These are phyloP conservation scores for Parsonsia alboflavescens DNA, from an alignment of 257 asterid species.

Conservation along the genomic window DNA sequence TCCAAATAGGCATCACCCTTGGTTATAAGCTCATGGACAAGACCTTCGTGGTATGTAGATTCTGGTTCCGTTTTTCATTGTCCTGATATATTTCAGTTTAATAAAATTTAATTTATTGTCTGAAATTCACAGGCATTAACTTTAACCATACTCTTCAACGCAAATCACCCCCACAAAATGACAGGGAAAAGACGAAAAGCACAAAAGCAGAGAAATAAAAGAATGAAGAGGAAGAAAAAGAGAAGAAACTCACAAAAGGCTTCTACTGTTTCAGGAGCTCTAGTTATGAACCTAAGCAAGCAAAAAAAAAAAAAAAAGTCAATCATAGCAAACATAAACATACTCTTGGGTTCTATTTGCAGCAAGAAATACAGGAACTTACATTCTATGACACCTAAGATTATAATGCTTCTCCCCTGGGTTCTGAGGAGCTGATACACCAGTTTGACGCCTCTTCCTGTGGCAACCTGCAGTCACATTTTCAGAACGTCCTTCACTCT, in stretches of 20 bases:
- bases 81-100: too few relatives aligned
- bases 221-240: neutral
- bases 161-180: too few relatives aligned
- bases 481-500: constrained; percentile 62
- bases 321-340: neutral
- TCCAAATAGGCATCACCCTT: too few relatives aligned
- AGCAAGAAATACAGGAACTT: constrained; percentile 24
- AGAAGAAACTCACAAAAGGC: neutral
- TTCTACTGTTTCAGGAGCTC: neutral
- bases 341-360: neutral
- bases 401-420: constrained; percentile 62
- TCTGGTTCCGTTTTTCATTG: too few relatives aligned
- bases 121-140: too few relatives aligned
- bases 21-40: too few relatives aligned
- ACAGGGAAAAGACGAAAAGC: too few relatives aligned
- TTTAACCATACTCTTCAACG: too few relatives aligned
- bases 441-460: constrained; percentile 67
- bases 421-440: constrained; percentile 38
- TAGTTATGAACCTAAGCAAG: neutral
- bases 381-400: constrained; percentile 59
- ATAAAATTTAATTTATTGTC: too few relatives aligned
- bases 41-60: too few relatives aligned
- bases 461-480: constrained; percentile 59
- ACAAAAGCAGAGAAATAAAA: too few relatives aligned
- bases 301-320: too few relatives aligned